Evolutionary conservation across 1,284 basidiomycete genomes (phyloP).

Genomic region (Coniferiporia weirii): DNA sequence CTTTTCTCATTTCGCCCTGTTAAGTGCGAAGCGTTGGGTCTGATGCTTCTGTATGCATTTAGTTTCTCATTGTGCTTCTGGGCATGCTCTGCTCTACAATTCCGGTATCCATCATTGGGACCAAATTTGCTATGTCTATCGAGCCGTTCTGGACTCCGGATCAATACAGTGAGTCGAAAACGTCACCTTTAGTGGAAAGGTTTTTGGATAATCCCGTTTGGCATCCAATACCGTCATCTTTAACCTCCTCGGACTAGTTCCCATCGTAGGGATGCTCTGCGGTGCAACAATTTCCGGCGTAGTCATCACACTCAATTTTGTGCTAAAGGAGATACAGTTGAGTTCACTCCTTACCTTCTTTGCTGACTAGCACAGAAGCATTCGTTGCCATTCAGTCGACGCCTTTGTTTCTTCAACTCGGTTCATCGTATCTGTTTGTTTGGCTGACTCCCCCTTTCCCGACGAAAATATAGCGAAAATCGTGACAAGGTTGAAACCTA

Average conservation of each 20-base stretch:
- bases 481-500: constrained; percentile 79
- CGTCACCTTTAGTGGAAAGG: neutral
- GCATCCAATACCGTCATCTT: too few relatives aligned
- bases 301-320: constrained; percentile 60
- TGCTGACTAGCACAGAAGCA: neutral
- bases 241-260: constrained; percentile 43
- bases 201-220: too few relatives aligned
- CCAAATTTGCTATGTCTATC: constrained; percentile 72
- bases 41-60: constrained; percentile 8
- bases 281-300: constrained; percentile 75
- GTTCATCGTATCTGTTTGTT: too few relatives aligned
- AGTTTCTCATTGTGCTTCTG: constrained; percentile 68
- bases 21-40: constrained; percentile 15
- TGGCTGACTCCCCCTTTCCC: too few relatives aligned
- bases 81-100: constrained; percentile 73
- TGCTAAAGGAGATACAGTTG: constrained; percentile 65
- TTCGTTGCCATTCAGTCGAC: too few relatives aligned
- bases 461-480: constrained; percentile 53
- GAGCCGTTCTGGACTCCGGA: constrained; percentile 77
- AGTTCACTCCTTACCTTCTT: constrained; percentile 11
- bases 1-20: too few relatives aligned
- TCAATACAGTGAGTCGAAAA: constrained; percentile 58
- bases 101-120: constrained; percentile 74
- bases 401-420: too few relatives aligned
- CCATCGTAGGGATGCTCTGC: constrained; percentile 84